Conservation (phyloP, 768 basidiomycete species). For the Krasilnikovozyma curviuscula region DNA sequence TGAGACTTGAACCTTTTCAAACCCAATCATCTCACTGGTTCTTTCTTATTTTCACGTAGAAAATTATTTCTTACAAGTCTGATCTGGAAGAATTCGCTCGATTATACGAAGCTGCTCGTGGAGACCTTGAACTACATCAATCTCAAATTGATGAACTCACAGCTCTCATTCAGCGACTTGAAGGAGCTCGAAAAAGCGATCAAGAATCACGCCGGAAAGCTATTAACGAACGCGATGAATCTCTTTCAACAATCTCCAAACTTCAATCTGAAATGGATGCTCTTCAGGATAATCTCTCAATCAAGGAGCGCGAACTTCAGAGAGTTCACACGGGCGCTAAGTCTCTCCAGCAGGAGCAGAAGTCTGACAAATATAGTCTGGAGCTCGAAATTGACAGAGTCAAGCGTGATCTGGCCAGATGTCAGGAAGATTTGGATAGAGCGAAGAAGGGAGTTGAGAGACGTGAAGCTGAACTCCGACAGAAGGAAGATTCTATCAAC, state of each 20-base stretch:
- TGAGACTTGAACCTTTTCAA: background rate
- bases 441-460: conserved; percentile 50
- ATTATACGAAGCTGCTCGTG: conserved; percentile 40
- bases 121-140: conserved; percentile 47
- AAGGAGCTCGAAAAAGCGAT: conserved; percentile 38
- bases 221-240: conserved; percentile 28
- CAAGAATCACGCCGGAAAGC: conserved; percentile 36
- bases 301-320: too few species aligned
- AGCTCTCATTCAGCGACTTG: conserved; percentile 32
- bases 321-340: too few species aligned
- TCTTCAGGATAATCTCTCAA: conserved; percentile 47
- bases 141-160: conserved; percentile 60
- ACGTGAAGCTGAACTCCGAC: conserved; percentile 43
- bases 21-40: background rate
- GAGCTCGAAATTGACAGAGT: conserved; percentile 77
- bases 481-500: conserved; percentile 54
- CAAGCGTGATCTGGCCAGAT: conserved; percentile 59
- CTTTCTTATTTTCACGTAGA: conserved; percentile 31
- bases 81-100: conserved; percentile 48
- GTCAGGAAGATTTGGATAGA: conserved; percentile 58
- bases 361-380: conserved; percentile 56
- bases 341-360: conserved; percentile 60
- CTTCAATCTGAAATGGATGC: conserved; percentile 56
- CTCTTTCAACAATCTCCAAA: conserved; percentile 37
- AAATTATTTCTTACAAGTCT: conserved; percentile 43